Evolutionary conservation across 1,139 yeast genomes (phyloP).

Genomic region (Debaryomyces nepalensis): DNA sequence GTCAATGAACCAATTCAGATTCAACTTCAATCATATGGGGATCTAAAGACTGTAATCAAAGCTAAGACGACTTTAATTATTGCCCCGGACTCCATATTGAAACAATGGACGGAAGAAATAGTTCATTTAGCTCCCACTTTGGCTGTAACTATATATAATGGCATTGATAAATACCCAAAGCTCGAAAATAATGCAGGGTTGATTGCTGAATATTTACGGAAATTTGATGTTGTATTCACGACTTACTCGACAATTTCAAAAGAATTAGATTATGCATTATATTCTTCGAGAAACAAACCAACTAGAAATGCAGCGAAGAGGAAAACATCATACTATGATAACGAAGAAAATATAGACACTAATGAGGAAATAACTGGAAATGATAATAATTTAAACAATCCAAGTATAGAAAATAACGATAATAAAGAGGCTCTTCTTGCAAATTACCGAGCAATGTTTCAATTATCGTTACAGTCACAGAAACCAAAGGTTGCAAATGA

Average conservation of each 20-base stretch:
- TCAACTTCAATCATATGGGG: constrained; percentile 39
- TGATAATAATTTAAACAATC: constrained; percentile 11
- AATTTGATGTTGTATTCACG: constrained; percentile 80
- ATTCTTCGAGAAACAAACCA: constrained; percentile 62
- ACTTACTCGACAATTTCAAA: constrained; percentile 71
- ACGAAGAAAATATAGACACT: no score
- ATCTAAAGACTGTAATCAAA: constrained; percentile 50
- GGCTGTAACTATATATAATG: constrained; percentile 65
- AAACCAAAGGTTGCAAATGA: constrained; percentile 38
- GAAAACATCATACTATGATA: constrained; percentile 15
- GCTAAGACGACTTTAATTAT: constrained; percentile 78
- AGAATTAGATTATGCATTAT: constrained; percentile 83
- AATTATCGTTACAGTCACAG: constrained; percentile 29
- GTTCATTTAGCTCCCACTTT: constrained; percentile 58
- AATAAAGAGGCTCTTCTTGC: constrained; percentile 22
- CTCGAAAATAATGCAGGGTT: constrained; percentile 46
- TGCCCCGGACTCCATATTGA: constrained; percentile 80
- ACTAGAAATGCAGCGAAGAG: constrained; percentile 43
- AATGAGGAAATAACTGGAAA: no score
- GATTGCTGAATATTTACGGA: constrained; percentile 51
- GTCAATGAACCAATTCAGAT: constrained; percentile 42
- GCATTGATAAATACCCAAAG: constrained; percentile 56
- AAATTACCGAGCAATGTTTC: constrained; percentile 36
- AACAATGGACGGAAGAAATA: constrained; percentile 86
- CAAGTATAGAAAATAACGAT: constrained; percentile 5